Base-by-base conservation (phyloP, 805 yeast species). In the Pichia pseudocactophila region DNA sequence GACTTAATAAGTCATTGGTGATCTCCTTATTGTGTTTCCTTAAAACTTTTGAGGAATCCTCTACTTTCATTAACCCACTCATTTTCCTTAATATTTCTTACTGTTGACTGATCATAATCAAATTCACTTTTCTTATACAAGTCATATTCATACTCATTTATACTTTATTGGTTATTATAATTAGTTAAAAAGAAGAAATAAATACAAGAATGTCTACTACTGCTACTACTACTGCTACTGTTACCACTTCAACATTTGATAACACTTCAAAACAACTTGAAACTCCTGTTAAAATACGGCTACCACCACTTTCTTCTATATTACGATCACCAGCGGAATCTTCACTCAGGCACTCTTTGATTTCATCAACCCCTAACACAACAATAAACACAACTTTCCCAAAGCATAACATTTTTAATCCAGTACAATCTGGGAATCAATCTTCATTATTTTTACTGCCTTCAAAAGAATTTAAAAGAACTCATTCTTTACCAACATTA, bases 401-500 rank as follows among this genome's bases (percentile, higher is more conserved):
- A 11, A 12, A 16, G 9, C 7, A 16, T 28, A 35, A 12, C 12
- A 20, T n/a, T 25, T 18, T 26, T 37, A 26, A 26, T n/a, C 8
- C 22, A 10, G 8, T 22, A 22, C 25, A 22, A 22, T 22, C 25
- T 6, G 25, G 25, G 8, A 22, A 22, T 22, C 25, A 22, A 22
- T 8, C 25, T 22, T 8, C 25, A 22, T 6, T 8, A 22, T 22
- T 22, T 8, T 8, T 22, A 22, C 12, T 28, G 12, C 31, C 31
- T 11, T 11, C 15, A 10, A 11, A 11, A 28, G 31, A 28, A 10
- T 12, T n/a, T 28, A 28, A n/a, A n/a, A 32, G 35, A 32, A 32
- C 35, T n/a, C 22, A 32, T 32, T 37, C 41, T 9, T 37, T 57
- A 28, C 61, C 59, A 13, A 51, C 61, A 2, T 50, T 55, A 18